Base-by-base conservation (phyloP, 163 green algal species). In the Coccomyxa subellipsoidea region DNA sequence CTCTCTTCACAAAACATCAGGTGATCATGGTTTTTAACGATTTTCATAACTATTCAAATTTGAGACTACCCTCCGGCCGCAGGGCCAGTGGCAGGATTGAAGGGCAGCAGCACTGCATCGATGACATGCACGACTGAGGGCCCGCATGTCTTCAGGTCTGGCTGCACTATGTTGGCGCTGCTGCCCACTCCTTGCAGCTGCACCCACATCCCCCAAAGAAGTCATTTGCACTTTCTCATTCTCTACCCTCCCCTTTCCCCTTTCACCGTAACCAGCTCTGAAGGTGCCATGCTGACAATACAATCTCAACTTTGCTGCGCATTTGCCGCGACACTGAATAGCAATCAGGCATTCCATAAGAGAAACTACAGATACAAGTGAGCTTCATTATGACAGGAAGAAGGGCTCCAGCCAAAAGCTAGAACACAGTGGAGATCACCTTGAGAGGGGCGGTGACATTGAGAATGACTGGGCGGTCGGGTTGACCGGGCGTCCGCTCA, bases 141-240 rank as follows among this genome's bases (percentile, higher is more conserved):
- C 25, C 72, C 72, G 10, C 72, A 78, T 32, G 72, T 53, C 7
- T n/a, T 53, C 72, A 78, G 37, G 72, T 78, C 72, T 23, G 72
- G 31, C 32, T 78, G 72, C 31, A 40, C 31, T 32, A 78, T 78
- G 36, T 53, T 7, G 31, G 72, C 72, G 2, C 27, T 40, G 72
- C 72, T 78, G 23, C 72, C 72, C 27, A 78, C 37, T 29, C 72
- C 72, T 78, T 78, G 72, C 27, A 78, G 12, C 72, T 78, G 72
- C 72, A 78, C 21, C 8, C 9, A 72, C 21, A 73, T 27, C 29
- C 66, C 66, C 21, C 66, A 10, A 32, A 36, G 27, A 1, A 34
- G 10, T 73, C 21, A 59, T 12, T 27, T 73, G 66, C 66, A 73
- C 66, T 35, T 18, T 18, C n/a, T 36, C n/a, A 1, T 66, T 12